Evolutionary conservation across 495 filamentous ascomycete genomes (phyloP), one percentile per base, ranked within the genome.

Genomic region (Penicillium paxilli): DNA sequence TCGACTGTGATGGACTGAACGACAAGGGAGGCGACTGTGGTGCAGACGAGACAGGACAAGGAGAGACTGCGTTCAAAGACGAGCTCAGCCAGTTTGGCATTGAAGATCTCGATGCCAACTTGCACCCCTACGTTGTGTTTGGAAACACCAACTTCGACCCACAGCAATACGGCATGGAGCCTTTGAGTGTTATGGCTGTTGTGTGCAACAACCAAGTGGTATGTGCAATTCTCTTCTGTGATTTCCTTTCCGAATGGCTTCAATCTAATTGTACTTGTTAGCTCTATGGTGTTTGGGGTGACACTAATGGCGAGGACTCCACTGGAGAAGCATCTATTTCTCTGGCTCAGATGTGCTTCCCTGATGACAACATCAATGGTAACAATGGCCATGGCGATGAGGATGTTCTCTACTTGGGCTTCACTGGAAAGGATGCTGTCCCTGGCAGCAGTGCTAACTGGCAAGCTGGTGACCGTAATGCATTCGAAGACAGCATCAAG

Each of bases 231-330:
- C 35, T n/a, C 30, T 22, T 17, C 12, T 14, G 3, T 40, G 12
- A 2, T 2, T 26, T 6, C 8, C 45, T 14, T 23, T 25, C 24
- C n/a, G 28, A 1, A 38, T 38, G 24, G 6, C 14, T 5, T 20
- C 35, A 40, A 20, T 1, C 19, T 44, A n/a, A 22, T 32, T 23
- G 4, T 23, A 16, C 16, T 10, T 8, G 14, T 22, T 42, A 83
- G 74, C 66, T 84, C 37, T 88, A 87, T 56, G 84, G 81, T n/a
- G 66, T 89, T 48, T 87, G 83, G 86, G 86, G 83, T 14, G 85
- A 89, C 60, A 76, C 71, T 4, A 89, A 87, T 54, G 85, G 81
- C 24, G 78, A 65, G 21, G 67, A 56, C 23, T 58, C 77, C 0
- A 80, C 82, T 0, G 82, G 84, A 14, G 83, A 88, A 53, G 79